A percentile compares a stretch with the other conserved stretches of the same genome.
These are phyloP conservation scores for Globisporangium acanthophoron DNA, from an alignment of 352 stramenopile species.

Conservation along the genomic window DNA sequence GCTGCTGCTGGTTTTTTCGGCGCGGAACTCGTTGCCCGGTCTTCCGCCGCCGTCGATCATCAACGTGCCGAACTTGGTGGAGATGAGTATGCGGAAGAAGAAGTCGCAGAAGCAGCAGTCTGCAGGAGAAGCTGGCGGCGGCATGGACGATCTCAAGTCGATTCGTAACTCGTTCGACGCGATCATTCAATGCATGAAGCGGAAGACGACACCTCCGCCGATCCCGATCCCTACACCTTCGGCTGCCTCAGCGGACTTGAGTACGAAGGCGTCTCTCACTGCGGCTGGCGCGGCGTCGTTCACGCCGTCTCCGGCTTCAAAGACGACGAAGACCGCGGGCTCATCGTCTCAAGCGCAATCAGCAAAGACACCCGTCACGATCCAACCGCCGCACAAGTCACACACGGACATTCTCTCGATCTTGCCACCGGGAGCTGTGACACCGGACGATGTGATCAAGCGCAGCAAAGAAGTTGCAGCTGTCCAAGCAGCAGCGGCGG, in stretches of 20 bases:
- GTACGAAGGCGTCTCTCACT: constrained; percentile 13
- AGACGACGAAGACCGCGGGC: constrained; percentile 2
- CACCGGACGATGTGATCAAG: constrained; percentile 83
- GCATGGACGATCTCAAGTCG: constrained; percentile 69
- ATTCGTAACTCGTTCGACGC: constrained; percentile 77
- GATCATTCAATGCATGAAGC: constrained; percentile 86
- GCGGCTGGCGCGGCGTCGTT: constrained; percentile 7
- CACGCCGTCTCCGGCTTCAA: constrained; percentile 11
- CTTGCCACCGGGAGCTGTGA: constrained; percentile 40
- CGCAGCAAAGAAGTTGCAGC: constrained; percentile 77
- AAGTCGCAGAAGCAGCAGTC: constrained; percentile 31
- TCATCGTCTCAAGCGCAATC: constrained; percentile 2
- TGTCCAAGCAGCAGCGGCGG: constrained; percentile 63
- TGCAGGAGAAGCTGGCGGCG: constrained; percentile 12
- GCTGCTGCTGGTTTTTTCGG: constrained; percentile 49
- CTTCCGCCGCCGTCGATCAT: constrained; percentile 61
- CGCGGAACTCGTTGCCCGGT: constrained; percentile 44
- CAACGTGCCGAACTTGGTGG: constrained; percentile 38
- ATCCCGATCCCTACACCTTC: constrained; percentile 50
- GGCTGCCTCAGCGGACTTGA: constrained; percentile 8
- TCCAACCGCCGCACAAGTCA: constrained; percentile 70
- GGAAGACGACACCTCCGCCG: constrained; percentile 61
- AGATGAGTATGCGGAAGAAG: constrained; percentile 47
- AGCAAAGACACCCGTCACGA: constrained; percentile 18
- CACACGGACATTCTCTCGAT: constrained; percentile 69